Evolutionary conservation across 331 rosid genomes (phyloP), one percentile per base, ranked within the genome.

Genomic region (Quercus phellos): DNA sequence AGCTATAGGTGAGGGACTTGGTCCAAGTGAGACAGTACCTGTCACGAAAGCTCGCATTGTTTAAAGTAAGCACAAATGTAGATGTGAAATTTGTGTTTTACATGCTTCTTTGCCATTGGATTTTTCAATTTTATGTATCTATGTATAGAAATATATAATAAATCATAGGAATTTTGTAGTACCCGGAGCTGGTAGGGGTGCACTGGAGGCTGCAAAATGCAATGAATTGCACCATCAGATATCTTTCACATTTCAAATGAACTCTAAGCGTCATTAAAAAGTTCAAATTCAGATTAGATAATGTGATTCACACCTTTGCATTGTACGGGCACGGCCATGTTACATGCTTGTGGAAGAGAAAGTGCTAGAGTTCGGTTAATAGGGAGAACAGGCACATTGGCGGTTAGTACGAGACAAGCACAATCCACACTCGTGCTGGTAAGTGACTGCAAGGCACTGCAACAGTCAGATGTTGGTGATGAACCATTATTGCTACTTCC

Each of bases 151-250:
- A 17, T n/a, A 27, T n/a, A 27, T 6, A 60, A 21, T 35, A 4
- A 61, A 58, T 53, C 21, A 17, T 22, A 66, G 70, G 26, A 66
- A 9, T 34, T 34, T 32, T 66, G 34, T 63, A 51, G 16, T 89
- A 93, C 94, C 97, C 80, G 93, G 88, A 69, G 88, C 88, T 50
- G 95, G 85, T 60, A 90, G 76, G 26, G 97, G 93, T 74, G 85
- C 46, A 34, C 76, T 89, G 29, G 93, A 7, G 32, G 93, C 97
- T 91, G 90, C 83, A 78, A 85, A 64, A 55, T 51, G 32, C 70
- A 51, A 77, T 59, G 54, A 77, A 68, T 38, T 4, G 4, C 7
- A 75, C 5, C 8, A 13, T 53, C 55, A 80, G 72, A 73, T 32
- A 55, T 70, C 53, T 14, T 68, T 56, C 4, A 0, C 7, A 19